Evolutionary conservation across 768 basidiomycete genomes (phyloP).

Genomic region (Suillus subalutaceus): DNA sequence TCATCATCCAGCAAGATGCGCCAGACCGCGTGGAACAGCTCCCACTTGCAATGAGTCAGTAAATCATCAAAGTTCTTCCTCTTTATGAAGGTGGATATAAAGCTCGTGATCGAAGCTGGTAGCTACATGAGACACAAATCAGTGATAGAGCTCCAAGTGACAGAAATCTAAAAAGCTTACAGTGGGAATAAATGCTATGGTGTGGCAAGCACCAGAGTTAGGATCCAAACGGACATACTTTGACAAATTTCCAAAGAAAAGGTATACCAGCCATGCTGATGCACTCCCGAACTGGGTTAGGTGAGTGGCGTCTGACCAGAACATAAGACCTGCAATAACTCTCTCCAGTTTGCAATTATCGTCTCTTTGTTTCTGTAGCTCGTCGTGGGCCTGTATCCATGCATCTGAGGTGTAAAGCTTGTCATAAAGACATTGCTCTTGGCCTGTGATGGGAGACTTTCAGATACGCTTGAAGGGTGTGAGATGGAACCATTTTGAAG

Average conservation of each 20-base stretch:
- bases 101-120: not conserved
- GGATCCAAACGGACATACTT: slow-evolving; percentile 41
- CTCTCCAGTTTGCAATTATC: slow-evolving; percentile 19
- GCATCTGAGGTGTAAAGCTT: slow-evolving; percentile 39
- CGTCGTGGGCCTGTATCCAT: slow-evolving; percentile 31
- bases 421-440: slow-evolving; percentile 20
- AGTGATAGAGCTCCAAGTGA: too few species aligned
- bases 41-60: not conserved
- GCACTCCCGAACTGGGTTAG: slow-evolving; percentile 34
- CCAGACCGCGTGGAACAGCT: not conserved
- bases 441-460: slow-evolving; percentile 1
- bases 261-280: slow-evolving; percentile 44
- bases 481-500: slow-evolving; percentile 28
- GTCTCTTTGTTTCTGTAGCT: slow-evolving; percentile 31
- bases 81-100: not conserved
- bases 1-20: not conserved
- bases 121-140: too few species aligned
- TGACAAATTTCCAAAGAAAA: slow-evolving; percentile 41
- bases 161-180: slow-evolving; percentile 21
- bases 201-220: slow-evolving; percentile 36
- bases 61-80: not conserved
- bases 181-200: slow-evolving; percentile 46
- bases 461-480: slow-evolving; percentile 33
- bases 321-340: slow-evolving; percentile 12
- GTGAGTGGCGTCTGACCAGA: slow-evolving; percentile 5